Conservation (phyloP, 805 yeast genomes). For the Sugiyamaella mastotermitis region DNA sequence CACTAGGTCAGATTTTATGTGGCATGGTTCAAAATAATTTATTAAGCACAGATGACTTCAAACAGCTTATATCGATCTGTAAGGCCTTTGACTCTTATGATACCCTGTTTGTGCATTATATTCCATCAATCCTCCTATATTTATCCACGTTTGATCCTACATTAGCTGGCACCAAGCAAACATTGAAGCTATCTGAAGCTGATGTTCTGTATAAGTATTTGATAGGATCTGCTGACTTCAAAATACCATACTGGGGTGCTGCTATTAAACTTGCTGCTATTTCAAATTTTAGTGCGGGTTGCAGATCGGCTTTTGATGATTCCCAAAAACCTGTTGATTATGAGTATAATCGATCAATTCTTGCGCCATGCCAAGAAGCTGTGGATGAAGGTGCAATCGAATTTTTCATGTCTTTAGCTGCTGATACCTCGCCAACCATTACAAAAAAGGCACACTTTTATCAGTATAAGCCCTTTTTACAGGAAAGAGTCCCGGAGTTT, state of each 20-base stretch:
- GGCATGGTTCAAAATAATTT: constrained; percentile 41
- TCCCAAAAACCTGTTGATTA: no score
- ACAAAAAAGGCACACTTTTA: constrained; percentile 13
- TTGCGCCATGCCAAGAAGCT: constrained; percentile 22
- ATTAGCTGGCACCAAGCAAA: constrained; percentile 6
- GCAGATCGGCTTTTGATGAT: constrained; percentile 11
- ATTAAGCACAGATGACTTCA: constrained; percentile 33
- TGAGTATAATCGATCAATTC: constrained; percentile 19
- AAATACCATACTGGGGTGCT: constrained; percentile 23
- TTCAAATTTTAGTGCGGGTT: constrained; percentile 17
- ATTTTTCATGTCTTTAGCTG: constrained; percentile 31
- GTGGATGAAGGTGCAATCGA: constrained; percentile 35
- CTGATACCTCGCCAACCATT: constrained; percentile 22
- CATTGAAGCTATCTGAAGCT: constrained; percentile 14
- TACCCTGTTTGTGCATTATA: constrained; percentile 50
- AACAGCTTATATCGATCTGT: constrained; percentile 40
- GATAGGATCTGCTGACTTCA: constrained; percentile 19
- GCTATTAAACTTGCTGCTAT: constrained; percentile 22
- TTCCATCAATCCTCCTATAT: constrained; percentile 20
- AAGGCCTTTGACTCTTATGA: constrained; percentile 46
- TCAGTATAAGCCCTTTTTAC: constrained; percentile 23
- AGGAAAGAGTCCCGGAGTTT: constrained; percentile 26
- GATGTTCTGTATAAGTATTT: not conserved
- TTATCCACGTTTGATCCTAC: constrained; percentile 15
- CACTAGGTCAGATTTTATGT: constrained; percentile 57